phyloP scores from a whole-genome alignment of 805 yeast species.

The Debaryomyces castellii region DNA sequence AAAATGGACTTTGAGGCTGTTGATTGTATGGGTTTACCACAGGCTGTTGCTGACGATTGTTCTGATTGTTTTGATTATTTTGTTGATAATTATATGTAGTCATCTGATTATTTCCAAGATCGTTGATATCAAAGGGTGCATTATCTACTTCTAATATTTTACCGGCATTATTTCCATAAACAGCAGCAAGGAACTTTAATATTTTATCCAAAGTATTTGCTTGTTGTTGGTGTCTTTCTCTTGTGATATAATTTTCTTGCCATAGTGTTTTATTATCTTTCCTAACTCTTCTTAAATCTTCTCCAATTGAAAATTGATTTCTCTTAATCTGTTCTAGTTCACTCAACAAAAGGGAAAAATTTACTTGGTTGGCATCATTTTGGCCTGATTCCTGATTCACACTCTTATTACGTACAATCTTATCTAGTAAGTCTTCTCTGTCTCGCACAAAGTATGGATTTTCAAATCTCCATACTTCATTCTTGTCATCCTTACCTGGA shows the following conservation, averaged over 20 bases:
- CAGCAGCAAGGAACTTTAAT: slow-evolving; percentile 79
- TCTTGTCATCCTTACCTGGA: slow-evolving; percentile 41
- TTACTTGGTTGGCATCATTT: slow-evolving; percentile 32
- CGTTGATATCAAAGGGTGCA: slow-evolving; percentile 11
- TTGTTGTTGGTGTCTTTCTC: slow-evolving; percentile 85
- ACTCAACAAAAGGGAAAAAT: slow-evolving; percentile 52
- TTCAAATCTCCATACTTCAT: slow-evolving; percentile 87
- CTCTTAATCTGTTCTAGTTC: slow-evolving; percentile 76
- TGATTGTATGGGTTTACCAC: slow-evolving; percentile 2
- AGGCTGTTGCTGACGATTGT: slow-evolving; percentile 6
- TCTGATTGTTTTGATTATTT: slow-evolving; percentile 2
- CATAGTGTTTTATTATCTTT: slow-evolving; percentile 88
- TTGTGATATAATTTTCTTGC: slow-evolving; percentile 80
- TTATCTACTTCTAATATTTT: slow-evolving; percentile 41
- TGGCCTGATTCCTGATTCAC: slow-evolving; percentile 21
- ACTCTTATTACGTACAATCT: slow-evolving; percentile 74
- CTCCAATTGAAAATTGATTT: slow-evolving; percentile 78
- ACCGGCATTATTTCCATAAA: slow-evolving; percentile 65
- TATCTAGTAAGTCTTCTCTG: slow-evolving; percentile 80
- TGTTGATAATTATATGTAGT: slow-evolving; percentile 15
- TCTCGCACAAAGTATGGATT: slow-evolving; percentile 77
- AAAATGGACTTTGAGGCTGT: slow-evolving; percentile 18
- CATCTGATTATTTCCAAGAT: slow-evolving; percentile 16
- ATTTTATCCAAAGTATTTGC: slow-evolving; percentile 87
- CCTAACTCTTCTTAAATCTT: slow-evolving; percentile 78